phyloP scores from a whole-genome alignment of 73 alveolate species.

The Blepharisma japonicum region DNA sequence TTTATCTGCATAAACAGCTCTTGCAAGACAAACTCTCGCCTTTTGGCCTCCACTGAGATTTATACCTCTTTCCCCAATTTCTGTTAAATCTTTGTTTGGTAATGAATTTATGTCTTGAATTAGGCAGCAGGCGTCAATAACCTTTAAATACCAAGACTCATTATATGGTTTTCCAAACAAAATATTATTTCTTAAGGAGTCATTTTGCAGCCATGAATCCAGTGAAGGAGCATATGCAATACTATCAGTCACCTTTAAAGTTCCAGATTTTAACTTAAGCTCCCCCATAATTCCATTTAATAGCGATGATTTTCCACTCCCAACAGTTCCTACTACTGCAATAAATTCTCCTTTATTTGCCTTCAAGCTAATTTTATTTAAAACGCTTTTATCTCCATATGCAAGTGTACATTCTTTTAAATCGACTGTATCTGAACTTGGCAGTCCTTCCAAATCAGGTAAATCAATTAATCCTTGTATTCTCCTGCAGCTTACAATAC shows the following conservation, averaged over 20 bases:
- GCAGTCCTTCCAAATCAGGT: constrained; percentile 16
- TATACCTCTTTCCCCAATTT: constrained; percentile 77
- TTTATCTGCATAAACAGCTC: constrained; percentile 41
- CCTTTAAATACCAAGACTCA: constrained; percentile 71
- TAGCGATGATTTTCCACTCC: constrained; percentile 78
- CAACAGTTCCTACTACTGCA: constrained; percentile 88
- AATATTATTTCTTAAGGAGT: constrained; percentile 64
- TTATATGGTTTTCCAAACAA: constrained; percentile 76
- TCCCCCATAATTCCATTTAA: constrained; percentile 66
- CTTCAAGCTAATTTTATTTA: constrained; percentile 61
- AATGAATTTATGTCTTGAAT: constrained; percentile 47
- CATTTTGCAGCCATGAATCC: constrained; percentile 31
- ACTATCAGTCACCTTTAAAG: background rate
- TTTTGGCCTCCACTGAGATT: constrained; percentile 81
- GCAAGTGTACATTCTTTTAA: constrained; percentile 60
- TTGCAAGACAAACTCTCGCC: constrained; percentile 43
- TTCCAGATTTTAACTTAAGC: constrained; percentile 41
- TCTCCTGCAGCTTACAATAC: constrained; percentile 66
- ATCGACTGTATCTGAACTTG: constrained; percentile 48
- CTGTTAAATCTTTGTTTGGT: constrained; percentile 68
- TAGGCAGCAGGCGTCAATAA: constrained; percentile 56
- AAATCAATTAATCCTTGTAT: constrained; percentile 61
- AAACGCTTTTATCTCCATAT: constrained; percentile 60
- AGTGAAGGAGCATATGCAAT: constrained; percentile 28
- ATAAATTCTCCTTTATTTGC: constrained; percentile 80